A percentile compares a stretch with the other conserved stretches of the same genome.
phyloP scores from a whole-genome alignment of 345 rosid species.

The Bruguiera parviflora region DNA sequence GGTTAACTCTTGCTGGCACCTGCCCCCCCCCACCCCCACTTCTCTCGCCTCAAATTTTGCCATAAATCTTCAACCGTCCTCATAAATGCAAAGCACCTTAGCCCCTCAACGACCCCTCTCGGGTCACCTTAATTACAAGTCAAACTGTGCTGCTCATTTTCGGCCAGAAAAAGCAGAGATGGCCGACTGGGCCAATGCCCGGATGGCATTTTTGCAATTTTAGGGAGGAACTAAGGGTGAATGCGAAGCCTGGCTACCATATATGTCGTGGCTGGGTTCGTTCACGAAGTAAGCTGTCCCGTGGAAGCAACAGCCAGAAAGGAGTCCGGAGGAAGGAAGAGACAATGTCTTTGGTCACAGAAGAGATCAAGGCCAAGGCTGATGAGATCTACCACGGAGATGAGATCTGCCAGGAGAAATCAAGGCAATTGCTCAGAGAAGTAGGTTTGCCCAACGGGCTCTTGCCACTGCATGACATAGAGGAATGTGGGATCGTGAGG shows the following conservation, averaged over 20 bases:
- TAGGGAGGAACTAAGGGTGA: neutral
- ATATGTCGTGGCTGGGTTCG: neutral
- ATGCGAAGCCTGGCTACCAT: neutral
- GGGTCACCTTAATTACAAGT: conserved; percentile 11
- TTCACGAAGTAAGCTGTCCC: neutral
- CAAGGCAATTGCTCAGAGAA: conserved; percentile 55
- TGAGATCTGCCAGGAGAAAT: conserved; percentile 60
- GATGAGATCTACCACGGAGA: conserved; percentile 79
- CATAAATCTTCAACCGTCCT: conserved; percentile 23
- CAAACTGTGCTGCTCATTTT: neutral
- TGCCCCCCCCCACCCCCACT: conserved; percentile 7
- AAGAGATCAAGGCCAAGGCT: conserved; percentile 68
- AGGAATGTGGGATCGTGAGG: conserved; percentile 70
- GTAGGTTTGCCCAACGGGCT: conserved; percentile 71
- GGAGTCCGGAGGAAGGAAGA: neutral
- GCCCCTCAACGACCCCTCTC: neutral
- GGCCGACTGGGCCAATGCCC: neutral
- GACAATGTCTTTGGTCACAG: conserved; percentile 61
- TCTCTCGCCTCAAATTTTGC: conserved; percentile 17
- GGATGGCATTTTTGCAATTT: conserved; percentile 5
- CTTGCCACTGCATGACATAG: conserved; percentile 67
- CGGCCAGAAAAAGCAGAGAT: neutral
- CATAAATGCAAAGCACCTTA: conserved; percentile 4
- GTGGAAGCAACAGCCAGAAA: neutral
- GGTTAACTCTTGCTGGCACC: conserved; percentile 1